Evolutionary conservation across 202 grass and related monocot species (phyloP), one percentile per base, ranked within the genome.

Genomic region (Schoenoplectus triqueter): DNA sequence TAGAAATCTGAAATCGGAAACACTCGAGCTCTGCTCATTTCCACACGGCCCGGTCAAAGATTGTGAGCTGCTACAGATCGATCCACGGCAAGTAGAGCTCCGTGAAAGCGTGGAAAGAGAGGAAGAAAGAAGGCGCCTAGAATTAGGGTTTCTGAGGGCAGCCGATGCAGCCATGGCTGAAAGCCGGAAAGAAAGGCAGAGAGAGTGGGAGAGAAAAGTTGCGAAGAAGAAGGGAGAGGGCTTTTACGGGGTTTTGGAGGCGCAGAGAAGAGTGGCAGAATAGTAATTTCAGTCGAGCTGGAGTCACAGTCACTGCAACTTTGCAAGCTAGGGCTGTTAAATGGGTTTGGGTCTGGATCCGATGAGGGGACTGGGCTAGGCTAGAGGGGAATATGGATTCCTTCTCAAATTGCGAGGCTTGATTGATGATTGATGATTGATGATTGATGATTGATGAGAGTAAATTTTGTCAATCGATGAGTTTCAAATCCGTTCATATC

Each of bases 151-250:
- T 55, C 96, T 91, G 72, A 94, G 84, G 65, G 85, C 96, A 73
- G 88, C 90, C 65, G 87, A 78, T 40, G 89, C 88, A 60, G 91
- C 91, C 96, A 99, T 99, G 80, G 89, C 84, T 64, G 22, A 48
- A 59, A 11, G 1, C 20, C 15, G 64, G 31, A 31, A 31, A 47
- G 4, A 59, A 68, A 80, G 80, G 74, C 50, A 54, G 70, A 47
- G 50, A 69, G 63, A 49, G 80, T 31, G 22, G 73, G 41, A 11
- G 52, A 7, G 39, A 15, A 31, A 31, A 31, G 31, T 31, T 49
- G 47, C 47, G 64, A 13, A 66, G 41, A 7, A 31, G 14, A 66
- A 56, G 20, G 3, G 20, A 31, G 60, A 83, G 69, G 80, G 86
- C 72, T 82, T 87, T 87, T 82, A 71, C 56, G 68, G 56, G 56